Base-by-base conservation (phyloP, 148 eudicot genomes). In the Rhododendron simsii region DNA sequence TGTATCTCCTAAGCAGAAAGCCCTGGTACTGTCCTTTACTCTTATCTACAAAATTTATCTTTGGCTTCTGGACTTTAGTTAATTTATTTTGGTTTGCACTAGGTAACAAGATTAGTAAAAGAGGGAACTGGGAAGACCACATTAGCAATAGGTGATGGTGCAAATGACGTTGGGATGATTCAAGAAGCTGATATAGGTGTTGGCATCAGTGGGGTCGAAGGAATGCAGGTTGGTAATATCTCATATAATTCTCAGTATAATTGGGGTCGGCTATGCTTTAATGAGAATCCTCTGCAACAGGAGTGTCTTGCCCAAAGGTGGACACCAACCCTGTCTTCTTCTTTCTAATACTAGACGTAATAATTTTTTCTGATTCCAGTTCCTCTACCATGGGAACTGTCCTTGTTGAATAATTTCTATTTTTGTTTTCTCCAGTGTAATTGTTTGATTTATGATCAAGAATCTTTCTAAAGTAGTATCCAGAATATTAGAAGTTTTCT, bases 141-240 rank as follows among this genome's bases (percentile, higher is more conserved):
- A 8, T 91, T 97, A 87, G 98, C 96, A 81, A 94, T 97, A 81
- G 99, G 99, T 67, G 99, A 97, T 89, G 99, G 99, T 84, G 99
- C 99, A 63, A 97, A 97, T 91, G 99, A 97, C 88, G 99, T 94
- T 48, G 99, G 99, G 48, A 97, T 97, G 99, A 95, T 97, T 91
- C 98, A 97, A 90, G 99, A 94, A 92, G 99, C 99, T 26, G 99
- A 97, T 89, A 95, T 97, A 77, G 99, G 99, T 69, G 96, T 97
- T 78, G 99, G 99, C 86, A 97, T 97, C 83, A 97, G 99, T 88
- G 99, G 99, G 48, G 93, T 90, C 48, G 99, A 97, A 91, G 99
- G 99, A 87, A 97, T 97, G 99, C 99, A 97, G 99, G 99, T 96
- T 86, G 53, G 75, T 61, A 37, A 59, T 83, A 76, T 73, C 73